phyloP scores from a whole-genome alignment of 108 stramenopile genomes.

The Nitzschia palea region DNA sequence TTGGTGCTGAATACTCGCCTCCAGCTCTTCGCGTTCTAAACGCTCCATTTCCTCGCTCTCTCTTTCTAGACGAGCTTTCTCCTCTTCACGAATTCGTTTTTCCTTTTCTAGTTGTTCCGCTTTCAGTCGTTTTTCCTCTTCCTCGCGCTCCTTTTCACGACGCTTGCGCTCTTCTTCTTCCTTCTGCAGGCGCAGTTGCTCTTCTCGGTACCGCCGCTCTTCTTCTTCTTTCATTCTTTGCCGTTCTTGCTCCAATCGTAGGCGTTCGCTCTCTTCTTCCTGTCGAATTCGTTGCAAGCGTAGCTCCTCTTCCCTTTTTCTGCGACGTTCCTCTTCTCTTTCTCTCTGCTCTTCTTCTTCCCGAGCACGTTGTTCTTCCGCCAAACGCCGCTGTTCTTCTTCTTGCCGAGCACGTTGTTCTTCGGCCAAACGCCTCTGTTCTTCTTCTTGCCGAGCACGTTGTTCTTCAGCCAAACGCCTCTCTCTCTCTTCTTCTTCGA shows the following conservation, averaged over 20 bases:
- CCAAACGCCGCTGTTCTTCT: background rate
- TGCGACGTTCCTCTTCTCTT: background rate
- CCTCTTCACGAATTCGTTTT: background rate
- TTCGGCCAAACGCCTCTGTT: background rate
- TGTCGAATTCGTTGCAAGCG: background rate
- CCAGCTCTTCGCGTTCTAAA: background rate
- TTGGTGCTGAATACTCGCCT: background rate
- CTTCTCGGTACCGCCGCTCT: background rate
- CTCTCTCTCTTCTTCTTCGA: background rate
- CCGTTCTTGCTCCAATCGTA: background rate
- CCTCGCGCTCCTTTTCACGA: background rate
- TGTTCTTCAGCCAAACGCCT: background rate
- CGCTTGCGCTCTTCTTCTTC: conserved; percentile 3
- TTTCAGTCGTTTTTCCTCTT: background rate
- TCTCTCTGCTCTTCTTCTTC: conserved; percentile 5
- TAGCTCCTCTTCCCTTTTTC: background rate
- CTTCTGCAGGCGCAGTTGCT: background rate
- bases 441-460: background rate
- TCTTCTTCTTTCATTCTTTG: background rate
- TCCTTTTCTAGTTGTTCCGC: conserved; percentile 4
- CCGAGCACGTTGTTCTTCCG: background rate
- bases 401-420: background rate
- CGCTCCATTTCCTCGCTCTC: conserved; percentile 1
- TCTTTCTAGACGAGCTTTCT: background rate
- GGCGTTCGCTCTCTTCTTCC: background rate